Conservation (phyloP, 73 alveolate genomes). For the Uronychia binucleata region DNA sequence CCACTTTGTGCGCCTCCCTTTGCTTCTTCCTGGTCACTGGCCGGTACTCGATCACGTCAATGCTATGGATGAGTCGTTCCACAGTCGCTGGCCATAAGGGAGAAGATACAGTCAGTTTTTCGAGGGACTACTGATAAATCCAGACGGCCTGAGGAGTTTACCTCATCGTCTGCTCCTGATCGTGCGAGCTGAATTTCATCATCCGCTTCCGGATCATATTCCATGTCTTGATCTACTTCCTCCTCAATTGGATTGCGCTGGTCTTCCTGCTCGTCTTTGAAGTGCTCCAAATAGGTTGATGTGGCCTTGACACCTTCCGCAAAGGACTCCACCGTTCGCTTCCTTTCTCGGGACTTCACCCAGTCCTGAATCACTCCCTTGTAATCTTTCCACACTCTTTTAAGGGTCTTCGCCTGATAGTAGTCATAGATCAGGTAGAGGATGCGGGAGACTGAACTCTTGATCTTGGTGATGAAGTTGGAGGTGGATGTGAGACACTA, state of each 20-base stretch:
- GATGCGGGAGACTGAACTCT: not conserved
- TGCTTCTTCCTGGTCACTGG: slow-evolving; percentile 1
- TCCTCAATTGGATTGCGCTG: not conserved
- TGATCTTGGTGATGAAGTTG: not conserved
- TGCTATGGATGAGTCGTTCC: not conserved
- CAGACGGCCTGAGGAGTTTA: too few species aligned
- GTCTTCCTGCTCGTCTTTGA: not conserved
- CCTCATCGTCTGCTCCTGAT: not conserved
- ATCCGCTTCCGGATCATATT: not conserved
- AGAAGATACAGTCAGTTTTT: not conserved
- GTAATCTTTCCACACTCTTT: not conserved
- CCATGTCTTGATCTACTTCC: not conserved
- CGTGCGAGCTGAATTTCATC: not conserved
- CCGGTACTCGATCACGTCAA: not conserved
- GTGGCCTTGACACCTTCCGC: not conserved
- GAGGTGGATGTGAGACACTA: not conserved
- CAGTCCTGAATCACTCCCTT: not conserved
- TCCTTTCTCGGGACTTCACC: not conserved
- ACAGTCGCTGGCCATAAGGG: not conserved
- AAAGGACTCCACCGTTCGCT: not conserved
- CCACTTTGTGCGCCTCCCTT: not conserved
- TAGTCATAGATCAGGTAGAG: slow-evolving; percentile 4
- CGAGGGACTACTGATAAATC: too few species aligned
- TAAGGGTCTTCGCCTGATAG: not conserved
- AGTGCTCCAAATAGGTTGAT: not conserved